Percentiles rank a stretch among this genome's conserved stretches.
Evolutionary conservation across 148 eudicot genomes (phyloP).

Genomic region (Persicaria maculosa): DNA sequence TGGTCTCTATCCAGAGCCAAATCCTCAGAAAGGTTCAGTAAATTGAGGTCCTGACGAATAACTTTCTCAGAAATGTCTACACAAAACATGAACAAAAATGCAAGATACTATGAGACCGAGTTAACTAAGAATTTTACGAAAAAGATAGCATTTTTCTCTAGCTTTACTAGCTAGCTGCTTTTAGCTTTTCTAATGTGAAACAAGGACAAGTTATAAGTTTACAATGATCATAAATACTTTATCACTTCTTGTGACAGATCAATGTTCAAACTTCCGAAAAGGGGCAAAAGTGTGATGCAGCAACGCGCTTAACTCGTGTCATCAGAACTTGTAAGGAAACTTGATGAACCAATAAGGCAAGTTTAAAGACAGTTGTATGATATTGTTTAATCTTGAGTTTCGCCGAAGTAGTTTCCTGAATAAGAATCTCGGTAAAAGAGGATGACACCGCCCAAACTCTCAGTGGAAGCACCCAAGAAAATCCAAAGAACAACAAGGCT

Average conservation of each 20-base stretch:
- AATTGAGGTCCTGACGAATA: too few relatives aligned
- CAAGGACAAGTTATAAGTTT: neutral
- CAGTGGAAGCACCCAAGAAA: conserved; percentile 20
- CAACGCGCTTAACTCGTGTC: neutral
- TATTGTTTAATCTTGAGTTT: neutral
- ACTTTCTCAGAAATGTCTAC: too few relatives aligned
- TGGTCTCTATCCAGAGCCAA: too few relatives aligned
- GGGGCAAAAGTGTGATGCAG: neutral
- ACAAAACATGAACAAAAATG: too few relatives aligned
- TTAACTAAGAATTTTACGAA: neutral
- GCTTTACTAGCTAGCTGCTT: neutral
- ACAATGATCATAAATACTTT: too few relatives aligned
- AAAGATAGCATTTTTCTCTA: neutral
- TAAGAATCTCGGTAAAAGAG: conserved; percentile 16
- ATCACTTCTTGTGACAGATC: too few relatives aligned
- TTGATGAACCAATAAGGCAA: neutral
- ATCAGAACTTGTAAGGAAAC: neutral
- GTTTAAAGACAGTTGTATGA: neutral
- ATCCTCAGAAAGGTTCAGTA: too few relatives aligned
- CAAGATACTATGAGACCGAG: neutral
- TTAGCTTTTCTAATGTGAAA: neutral
- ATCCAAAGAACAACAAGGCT: conserved; percentile 13
- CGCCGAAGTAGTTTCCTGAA: neutral
- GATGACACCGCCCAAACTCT: conserved; percentile 18
- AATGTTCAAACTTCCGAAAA: neutral